Conservation (phyloP, 352 stramenopile genomes). For the Labyrinthula sp. region DNA sequence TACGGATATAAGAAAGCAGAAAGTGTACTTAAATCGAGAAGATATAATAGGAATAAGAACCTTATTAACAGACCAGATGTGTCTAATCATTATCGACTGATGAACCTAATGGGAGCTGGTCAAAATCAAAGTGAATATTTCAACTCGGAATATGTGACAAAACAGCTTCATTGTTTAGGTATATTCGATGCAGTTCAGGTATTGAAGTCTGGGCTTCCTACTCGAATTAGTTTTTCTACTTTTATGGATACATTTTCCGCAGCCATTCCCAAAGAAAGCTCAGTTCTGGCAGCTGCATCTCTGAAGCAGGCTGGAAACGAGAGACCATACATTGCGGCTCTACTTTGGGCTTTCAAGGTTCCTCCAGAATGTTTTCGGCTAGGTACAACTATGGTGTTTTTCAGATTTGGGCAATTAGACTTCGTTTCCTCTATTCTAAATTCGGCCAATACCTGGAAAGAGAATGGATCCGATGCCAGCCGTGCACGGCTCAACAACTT, state of each 20-base stretch:
- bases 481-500: too few relatives aligned
- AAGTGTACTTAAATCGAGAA: too few relatives aligned
- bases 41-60: too few relatives aligned
- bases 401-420: slow-evolving; percentile 67
- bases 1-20: too few relatives aligned
- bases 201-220: slow-evolving; percentile 56
- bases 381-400: slow-evolving; percentile 62
- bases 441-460: slow-evolving; percentile 6
- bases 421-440: slow-evolving; percentile 52
- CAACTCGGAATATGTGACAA: slow-evolving; percentile 52
- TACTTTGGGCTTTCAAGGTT: slow-evolving; percentile 61
- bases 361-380: slow-evolving; percentile 52
- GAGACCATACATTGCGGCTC: slow-evolving; percentile 47
- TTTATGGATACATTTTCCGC: slow-evolving; percentile 46
- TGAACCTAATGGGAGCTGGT: slow-evolving; percentile 27
- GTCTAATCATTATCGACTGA: too few relatives aligned
- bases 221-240: slow-evolving; percentile 55
- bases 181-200: slow-evolving; percentile 60
- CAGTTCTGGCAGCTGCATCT: slow-evolving; percentile 34
- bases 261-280: slow-evolving; percentile 47
- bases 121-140: slow-evolving; percentile 38
- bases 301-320: slow-evolving; percentile 19
- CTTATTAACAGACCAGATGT: too few relatives aligned
- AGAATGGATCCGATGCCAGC: slow-evolving; percentile 22
- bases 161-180: slow-evolving; percentile 53